Conservation (phyloP, 495 filamentous ascomycete genomes). For the Penicillium simplicissimum region DNA sequence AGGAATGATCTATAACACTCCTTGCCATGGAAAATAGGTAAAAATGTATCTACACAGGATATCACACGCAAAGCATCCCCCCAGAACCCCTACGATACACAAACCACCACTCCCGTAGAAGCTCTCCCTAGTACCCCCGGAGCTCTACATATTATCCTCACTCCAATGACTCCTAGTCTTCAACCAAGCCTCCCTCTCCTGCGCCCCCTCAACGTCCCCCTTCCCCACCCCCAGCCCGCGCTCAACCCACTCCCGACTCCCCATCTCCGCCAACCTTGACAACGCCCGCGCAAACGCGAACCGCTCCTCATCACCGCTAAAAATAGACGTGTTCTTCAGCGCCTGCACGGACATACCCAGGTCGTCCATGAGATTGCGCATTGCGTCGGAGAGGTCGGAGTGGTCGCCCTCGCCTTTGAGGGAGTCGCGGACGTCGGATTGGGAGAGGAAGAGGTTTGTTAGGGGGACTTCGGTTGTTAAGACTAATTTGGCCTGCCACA, state of each 20-base stretch:
- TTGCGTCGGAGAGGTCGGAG: slow-evolving; percentile 71
- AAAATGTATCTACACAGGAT: slow-evolving; percentile 1
- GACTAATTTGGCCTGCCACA: slow-evolving; percentile 75
- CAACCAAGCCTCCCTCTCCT: slow-evolving; percentile 64
- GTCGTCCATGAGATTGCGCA: slow-evolving; percentile 93
- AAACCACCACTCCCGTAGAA: background rate
- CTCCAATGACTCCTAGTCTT: slow-evolving; percentile 66
- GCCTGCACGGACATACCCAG: slow-evolving; percentile 81
- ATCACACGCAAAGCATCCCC: background rate
- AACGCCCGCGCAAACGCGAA: slow-evolving; percentile 94
- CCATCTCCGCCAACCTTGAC: slow-evolving; percentile 87
- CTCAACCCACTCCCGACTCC: slow-evolving; percentile 92
- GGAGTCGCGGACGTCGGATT: slow-evolving; percentile 63
- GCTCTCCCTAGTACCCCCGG: no score
- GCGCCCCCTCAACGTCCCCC: slow-evolving; percentile 56
- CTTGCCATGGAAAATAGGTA: background rate
- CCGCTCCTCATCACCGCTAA: slow-evolving; percentile 92
- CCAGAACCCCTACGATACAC: background rate
- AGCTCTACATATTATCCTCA: slow-evolving; percentile 78
- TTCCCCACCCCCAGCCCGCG: slow-evolving; percentile 76
- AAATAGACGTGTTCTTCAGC: slow-evolving; percentile 83
- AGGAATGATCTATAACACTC: background rate
- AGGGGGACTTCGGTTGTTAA: slow-evolving; percentile 86
- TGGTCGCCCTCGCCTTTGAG: slow-evolving; percentile 42
- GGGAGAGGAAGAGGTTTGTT: slow-evolving; percentile 83